Percentiles rank a stretch among this genome's conserved stretches.
Evolutionary conservation across 352 stramenopile species (phyloP).

Genomic region (Pythium grandisporangium): DNA sequence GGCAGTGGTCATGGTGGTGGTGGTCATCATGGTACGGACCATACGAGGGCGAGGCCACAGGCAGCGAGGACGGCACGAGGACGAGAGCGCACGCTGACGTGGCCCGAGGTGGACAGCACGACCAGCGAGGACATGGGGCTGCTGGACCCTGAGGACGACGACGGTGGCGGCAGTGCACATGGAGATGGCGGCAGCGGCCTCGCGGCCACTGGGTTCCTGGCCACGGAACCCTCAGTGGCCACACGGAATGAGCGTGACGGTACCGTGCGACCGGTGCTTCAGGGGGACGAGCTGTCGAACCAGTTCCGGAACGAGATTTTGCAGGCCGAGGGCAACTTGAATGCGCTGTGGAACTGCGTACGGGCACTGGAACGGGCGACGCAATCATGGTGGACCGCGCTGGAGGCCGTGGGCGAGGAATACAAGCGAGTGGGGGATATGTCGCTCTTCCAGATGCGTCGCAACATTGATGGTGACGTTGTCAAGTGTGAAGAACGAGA

Average conservation of each 20-base stretch:
- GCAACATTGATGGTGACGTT: slow-evolving; percentile 4
- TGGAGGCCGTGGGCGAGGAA: slow-evolving; percentile 43
- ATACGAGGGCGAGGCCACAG: no score
- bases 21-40: no score
- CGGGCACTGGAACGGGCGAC: slow-evolving; percentile 53
- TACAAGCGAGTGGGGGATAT: slow-evolving; percentile 51
- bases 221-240: no score
- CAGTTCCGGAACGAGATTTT: slow-evolving; percentile 66
- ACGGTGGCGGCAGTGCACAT: slow-evolving; percentile 8
- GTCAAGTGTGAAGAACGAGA: slow-evolving; percentile 2
- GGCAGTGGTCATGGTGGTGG: no score
- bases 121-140: slow-evolving; percentile 55
- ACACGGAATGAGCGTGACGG: no score
- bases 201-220: no score
- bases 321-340: slow-evolving; percentile 59
- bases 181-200: not conserved
- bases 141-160: slow-evolving; percentile 16
- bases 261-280: no score
- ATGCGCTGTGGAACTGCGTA: slow-evolving; percentile 69
- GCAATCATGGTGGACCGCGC: slow-evolving; percentile 43
- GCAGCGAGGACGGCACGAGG: no score
- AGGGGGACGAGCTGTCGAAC: slow-evolving; percentile 23
- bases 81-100: slow-evolving; percentile 7
- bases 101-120: slow-evolving; percentile 46
- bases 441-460: slow-evolving; percentile 28